Evolutionary conservation across 345 rosid genomes (phyloP), one percentile per base, ranked within the genome.

Genomic region (Rhodamnia rubescens): DNA sequence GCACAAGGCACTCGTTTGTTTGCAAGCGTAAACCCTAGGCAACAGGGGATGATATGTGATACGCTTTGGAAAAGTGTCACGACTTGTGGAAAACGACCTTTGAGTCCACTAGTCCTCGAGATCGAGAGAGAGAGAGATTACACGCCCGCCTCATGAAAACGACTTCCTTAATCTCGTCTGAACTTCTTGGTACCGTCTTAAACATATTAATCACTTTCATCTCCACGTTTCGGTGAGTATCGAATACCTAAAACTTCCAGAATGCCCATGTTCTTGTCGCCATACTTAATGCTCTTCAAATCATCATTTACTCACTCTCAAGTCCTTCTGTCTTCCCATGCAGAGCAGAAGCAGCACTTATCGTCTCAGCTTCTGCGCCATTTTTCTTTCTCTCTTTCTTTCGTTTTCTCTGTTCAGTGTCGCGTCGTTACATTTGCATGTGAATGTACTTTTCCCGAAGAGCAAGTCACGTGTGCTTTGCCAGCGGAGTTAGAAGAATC

Each of bases 391-490:
- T 52, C 20, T 52, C 18, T 53, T 20, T 69, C 40, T 69, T 36
- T 36, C 80, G 3, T 69, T 32, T 69, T 36, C 80, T 36, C 40
- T 32, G 21, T 18, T 69, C 47, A 36, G 80, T 69, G 11, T 5
- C 21, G 78, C 47, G 78, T 90, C 85, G 91, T 90, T 85, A 87
- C 85, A 53, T 88, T 88, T 89, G 91, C 95, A 93, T 87, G 95
- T 93, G 95, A 93, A 91, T 90, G 93, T 92, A 92, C 93, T 88
- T 91, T 90, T 91, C 90, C 90, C 90, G 85, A 75, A 91, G 91
- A 58, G 89, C 74, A 89, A 82, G 85, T 91, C 93, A 93, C 95
- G 91, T 90, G 95, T 86, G 88, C 84, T 89, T 85, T 87, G 58
- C 83, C 86, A 58, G 80, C 80, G 40, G 18, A 69, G 80, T 69